phyloP scores from a whole-genome alignment of 352 stramenopile species.

The Lagenidium giganteum region DNA sequence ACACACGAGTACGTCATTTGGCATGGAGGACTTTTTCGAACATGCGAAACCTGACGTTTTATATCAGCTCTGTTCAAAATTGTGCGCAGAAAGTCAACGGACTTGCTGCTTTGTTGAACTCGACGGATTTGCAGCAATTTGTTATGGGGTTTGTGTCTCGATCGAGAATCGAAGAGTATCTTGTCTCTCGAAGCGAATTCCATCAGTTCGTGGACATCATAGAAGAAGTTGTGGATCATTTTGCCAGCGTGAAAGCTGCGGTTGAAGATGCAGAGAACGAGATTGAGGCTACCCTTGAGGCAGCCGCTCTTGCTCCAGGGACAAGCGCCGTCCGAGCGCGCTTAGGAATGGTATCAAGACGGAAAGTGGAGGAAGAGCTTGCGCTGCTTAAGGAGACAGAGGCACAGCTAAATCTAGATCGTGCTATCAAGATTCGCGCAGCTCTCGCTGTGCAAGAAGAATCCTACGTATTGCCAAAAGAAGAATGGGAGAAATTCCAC shows the following conservation, averaged over 20 bases:
- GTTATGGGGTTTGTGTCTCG: conserved; percentile 48
- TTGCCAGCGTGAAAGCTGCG: conserved; percentile 28
- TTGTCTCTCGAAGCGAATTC: conserved; percentile 34
- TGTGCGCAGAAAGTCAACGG: conserved; percentile 35
- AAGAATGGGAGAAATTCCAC: conserved; percentile 68
- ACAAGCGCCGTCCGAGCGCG: conserved; percentile 29
- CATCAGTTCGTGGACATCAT: conserved; percentile 48
- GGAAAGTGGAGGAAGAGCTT: conserved; percentile 52
- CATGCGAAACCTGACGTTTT: neutral
- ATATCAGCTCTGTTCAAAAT: conserved; percentile 25
- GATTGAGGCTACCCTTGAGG: conserved; percentile 34
- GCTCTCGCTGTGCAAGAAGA: conserved; percentile 15
- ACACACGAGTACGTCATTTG: conserved; percentile 38
- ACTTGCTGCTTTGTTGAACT: conserved; percentile 34
- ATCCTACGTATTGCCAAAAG: conserved; percentile 23
- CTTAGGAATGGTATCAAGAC: conserved; percentile 47
- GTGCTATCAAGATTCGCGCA: conserved; percentile 12
- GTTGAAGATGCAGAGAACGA: conserved; percentile 57
- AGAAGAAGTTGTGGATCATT: conserved; percentile 50
- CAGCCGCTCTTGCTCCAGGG: conserved; percentile 6
- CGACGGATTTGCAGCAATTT: conserved; percentile 46
- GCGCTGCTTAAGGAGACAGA: conserved; percentile 32
- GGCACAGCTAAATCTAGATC: conserved; percentile 21
- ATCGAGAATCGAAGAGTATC: conserved; percentile 11
- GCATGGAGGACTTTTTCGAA: conserved; percentile 1